phyloP scores from a whole-genome alignment of 768 basidiomycete genomes.

The Hypholoma sublateritium region DNA sequence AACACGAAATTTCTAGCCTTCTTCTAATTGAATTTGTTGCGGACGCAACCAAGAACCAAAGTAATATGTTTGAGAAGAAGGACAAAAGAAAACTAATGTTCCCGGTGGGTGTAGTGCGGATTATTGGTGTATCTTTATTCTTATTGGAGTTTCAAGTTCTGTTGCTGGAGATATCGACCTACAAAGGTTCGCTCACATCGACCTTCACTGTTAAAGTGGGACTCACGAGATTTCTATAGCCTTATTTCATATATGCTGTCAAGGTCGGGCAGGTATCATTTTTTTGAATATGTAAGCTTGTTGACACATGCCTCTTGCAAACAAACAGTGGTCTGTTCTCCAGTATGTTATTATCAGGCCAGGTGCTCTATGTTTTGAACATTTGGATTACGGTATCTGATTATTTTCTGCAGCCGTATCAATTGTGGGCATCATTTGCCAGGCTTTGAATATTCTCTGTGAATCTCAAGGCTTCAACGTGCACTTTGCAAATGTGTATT shows the following conservation, averaged over 20 bases:
- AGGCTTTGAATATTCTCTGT: conserved; percentile 71
- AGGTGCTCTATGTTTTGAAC: conserved; percentile 23
- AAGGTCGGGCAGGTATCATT: conserved; percentile 48
- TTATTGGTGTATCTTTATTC: not conserved
- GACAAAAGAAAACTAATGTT: conserved; percentile 74
- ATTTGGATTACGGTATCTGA: conserved; percentile 17
- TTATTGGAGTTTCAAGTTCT: conserved; percentile 49
- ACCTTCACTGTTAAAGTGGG: not conserved
- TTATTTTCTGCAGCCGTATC: conserved; percentile 65
- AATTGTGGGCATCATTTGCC: conserved; percentile 77
- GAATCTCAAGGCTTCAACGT: conserved; percentile 56
- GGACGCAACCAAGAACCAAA: conserved; percentile 62
- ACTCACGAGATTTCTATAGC: conserved; percentile 32
- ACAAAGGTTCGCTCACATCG: conserved; percentile 55
- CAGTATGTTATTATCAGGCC: conserved; percentile 83
- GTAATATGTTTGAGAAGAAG: conserved; percentile 71
- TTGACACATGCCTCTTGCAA: not conserved
- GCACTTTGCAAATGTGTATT: conserved; percentile 67
- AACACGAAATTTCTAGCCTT: conserved; percentile 46
- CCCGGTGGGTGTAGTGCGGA: conserved; percentile 38
- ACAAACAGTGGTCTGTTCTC: conserved; percentile 80
- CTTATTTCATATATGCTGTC: conserved; percentile 88
- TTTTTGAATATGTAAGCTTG: not conserved
- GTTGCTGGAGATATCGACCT: conserved; percentile 81
- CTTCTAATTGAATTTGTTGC: conserved; percentile 67